Conservation (phyloP, 306 rosid genomes). For the Vicia villosa region DNA sequence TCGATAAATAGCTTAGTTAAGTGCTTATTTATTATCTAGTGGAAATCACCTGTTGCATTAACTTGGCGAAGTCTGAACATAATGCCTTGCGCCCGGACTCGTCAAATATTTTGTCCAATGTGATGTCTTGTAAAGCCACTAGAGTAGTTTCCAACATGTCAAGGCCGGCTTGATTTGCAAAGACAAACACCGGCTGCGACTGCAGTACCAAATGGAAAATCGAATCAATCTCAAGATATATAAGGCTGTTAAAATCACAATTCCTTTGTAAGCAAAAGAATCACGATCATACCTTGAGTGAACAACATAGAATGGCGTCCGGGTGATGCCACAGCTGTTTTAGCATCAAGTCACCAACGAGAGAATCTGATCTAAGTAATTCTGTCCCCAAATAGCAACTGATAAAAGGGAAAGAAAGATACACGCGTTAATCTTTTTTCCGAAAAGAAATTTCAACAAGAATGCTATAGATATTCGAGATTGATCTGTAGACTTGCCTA, state of each 20-base stretch:
- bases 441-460: conserved; percentile 1
- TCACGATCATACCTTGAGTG: conserved; percentile 55
- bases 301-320: conserved; percentile 93
- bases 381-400: conserved; percentile 77
- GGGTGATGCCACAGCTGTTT: conserved; percentile 89
- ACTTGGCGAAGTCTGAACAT: conserved; percentile 74
- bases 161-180: conserved; percentile 94
- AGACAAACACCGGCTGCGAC: conserved; percentile 80
- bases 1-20: too few species aligned
- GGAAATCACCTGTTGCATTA: conserved; percentile 80
- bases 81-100: conserved; percentile 84
- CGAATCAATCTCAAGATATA: not conserved
- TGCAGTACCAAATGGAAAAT: conserved; percentile 39
- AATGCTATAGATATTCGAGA: conserved; percentile 1
- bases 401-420: not conserved
- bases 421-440: not conserved
- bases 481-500: conserved; percentile 50
- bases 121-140: conserved; percentile 91
- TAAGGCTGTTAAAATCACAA: not conserved
- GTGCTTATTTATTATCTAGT: not conserved
- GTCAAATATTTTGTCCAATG: conserved; percentile 86
- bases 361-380: conserved; percentile 64
- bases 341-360: conserved; percentile 62
- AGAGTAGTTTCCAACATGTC: conserved; percentile 97
- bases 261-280: not conserved